Conservation (phyloP, 352 stramenopile genomes). For the Phytophthora ramorum region DNA sequence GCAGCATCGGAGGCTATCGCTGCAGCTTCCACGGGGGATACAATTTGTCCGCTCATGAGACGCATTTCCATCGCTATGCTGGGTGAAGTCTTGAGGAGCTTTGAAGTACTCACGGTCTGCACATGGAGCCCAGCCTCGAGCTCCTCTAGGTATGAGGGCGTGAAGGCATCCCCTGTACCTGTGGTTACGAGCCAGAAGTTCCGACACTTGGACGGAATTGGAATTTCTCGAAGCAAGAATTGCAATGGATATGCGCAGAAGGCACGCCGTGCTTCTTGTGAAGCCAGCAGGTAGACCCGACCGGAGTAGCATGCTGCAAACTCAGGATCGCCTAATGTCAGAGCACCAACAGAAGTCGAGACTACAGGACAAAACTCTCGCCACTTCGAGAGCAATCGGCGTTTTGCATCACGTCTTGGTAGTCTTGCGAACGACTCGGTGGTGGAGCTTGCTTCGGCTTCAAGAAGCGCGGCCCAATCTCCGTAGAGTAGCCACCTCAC, state of each 20-base stretch:
- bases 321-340: constrained; percentile 46
- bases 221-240: constrained; percentile 47
- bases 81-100: constrained; percentile 34
- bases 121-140: constrained; percentile 29
- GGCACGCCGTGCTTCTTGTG: constrained; percentile 30
- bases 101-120: constrained; percentile 33
- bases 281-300: constrained; percentile 63
- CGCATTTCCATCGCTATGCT: constrained; percentile 47
- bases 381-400: constrained; percentile 56
- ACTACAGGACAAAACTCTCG: constrained; percentile 69
- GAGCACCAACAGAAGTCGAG: constrained; percentile 28
- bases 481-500: constrained; percentile 69
- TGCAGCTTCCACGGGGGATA: constrained; percentile 31
- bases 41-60: constrained; percentile 44
- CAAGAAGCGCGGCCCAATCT: constrained; percentile 50
- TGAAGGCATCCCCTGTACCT: constrained; percentile 20
- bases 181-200: constrained; percentile 54
- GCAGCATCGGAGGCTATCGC: constrained; percentile 29
- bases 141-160: constrained; percentile 23
- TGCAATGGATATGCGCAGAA: constrained; percentile 60
- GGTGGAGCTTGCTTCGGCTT: constrained; percentile 10
- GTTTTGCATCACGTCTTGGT: constrained; percentile 29
- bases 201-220: constrained; percentile 18
- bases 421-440: constrained; percentile 21
- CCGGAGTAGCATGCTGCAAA: constrained; percentile 53